Evolutionary conservation across 768 basidiomycete species (phyloP).

Genomic region (Suillus occidentalis): DNA sequence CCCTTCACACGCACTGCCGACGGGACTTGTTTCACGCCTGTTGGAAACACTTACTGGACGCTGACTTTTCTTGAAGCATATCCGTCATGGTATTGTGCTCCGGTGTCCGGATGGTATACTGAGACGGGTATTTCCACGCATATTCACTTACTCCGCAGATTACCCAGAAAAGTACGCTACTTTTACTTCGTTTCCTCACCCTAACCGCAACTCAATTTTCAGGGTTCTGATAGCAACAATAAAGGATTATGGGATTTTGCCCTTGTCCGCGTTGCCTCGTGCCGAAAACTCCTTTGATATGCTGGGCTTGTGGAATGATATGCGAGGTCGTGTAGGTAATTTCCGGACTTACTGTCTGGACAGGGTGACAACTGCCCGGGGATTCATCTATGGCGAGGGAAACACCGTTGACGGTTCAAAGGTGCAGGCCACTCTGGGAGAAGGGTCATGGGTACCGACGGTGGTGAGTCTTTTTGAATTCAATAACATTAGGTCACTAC

Average conservation of each 20-base stretch:
- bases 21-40: conserved; percentile 6
- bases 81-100: not conserved
- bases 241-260: conserved; percentile 17
- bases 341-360: conserved; percentile 4
- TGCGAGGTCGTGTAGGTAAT: not conserved
- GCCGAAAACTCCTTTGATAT: conserved; percentile 7
- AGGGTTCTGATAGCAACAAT: conserved; percentile 24
- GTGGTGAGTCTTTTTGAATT: too few species aligned
- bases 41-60: not conserved
- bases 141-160: too few species aligned
- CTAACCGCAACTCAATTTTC: too few species aligned
- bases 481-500: too few species aligned
- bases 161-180: too few species aligned
- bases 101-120: not conserved
- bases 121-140: too few species aligned
- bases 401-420: not conserved
- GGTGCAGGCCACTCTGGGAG: not conserved
- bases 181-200: too few species aligned
- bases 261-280: conserved; percentile 25
- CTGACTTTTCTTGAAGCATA: too few species aligned
- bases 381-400: conserved; percentile 7
- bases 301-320: conserved; percentile 10
- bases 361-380: not conserved
- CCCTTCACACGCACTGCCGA: conserved; percentile 15
- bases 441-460: not conserved